Percentiles rank a stretch among this genome's conserved stretches.
phyloP scores from a whole-genome alignment of 1,284 basidiomycete genomes.

The Sanghuangporus sanghuang region DNA sequence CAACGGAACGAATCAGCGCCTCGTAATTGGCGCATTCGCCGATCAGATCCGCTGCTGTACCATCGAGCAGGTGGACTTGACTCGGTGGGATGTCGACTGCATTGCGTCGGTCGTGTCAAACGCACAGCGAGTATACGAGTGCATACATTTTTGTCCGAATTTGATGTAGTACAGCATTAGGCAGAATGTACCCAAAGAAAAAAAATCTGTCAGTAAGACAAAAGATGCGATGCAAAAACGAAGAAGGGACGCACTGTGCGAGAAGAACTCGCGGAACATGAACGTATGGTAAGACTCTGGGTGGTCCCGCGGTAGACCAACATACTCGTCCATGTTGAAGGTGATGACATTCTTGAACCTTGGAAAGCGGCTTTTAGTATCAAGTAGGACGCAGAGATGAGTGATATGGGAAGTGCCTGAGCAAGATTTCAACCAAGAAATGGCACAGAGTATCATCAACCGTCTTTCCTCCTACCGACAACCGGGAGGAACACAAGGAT shows the following conservation, averaged over 20 bases:
- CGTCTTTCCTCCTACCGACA: background rate
- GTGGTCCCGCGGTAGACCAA: conserved; percentile 76
- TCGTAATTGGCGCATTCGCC: conserved; percentile 85
- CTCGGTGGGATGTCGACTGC: conserved; percentile 79
- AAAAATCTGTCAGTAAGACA: background rate
- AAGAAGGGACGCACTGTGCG: conserved; percentile 52
- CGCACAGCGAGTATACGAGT: background rate
- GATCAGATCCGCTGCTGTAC: conserved; percentile 74
- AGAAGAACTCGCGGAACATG: conserved; percentile 88
- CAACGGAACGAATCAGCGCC: conserved; percentile 66
- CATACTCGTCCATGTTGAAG: conserved; percentile 95
- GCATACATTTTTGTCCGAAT: background rate
- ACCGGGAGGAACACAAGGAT: too few relatives aligned
- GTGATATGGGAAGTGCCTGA: background rate
- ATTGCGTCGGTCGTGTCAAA: background rate
- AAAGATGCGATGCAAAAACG: too few relatives aligned
- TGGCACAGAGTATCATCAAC: background rate
- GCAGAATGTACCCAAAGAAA: background rate
- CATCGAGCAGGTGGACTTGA: conserved; percentile 82
- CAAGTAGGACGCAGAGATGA: background rate
- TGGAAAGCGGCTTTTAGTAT: background rate
- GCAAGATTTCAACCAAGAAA: background rate
- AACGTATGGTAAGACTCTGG: conserved; percentile 86
- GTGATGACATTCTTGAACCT: conserved; percentile 83
- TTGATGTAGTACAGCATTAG: background rate